Evolutionary conservation across 179 eudicot species (phyloP).

Genomic region (Silene coronaria): DNA sequence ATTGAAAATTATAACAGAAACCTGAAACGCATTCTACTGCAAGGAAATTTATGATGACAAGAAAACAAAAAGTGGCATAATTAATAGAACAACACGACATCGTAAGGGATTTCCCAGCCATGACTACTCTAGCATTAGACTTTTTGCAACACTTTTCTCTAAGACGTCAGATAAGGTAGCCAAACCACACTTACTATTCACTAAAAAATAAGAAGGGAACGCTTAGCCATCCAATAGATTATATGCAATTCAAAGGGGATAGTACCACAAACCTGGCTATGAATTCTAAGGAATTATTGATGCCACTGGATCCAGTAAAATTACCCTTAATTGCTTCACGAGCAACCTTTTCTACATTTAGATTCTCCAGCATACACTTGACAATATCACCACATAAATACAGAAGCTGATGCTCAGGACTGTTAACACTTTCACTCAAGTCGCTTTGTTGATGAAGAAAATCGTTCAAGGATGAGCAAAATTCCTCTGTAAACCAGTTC

Average conservation of each 20-base stretch:
- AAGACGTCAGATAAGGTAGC: not conserved
- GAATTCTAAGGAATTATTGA: slow-evolving; percentile 38
- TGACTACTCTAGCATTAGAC: too few species aligned
- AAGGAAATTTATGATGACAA: not conserved
- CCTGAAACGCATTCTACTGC: not conserved
- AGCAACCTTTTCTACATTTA: slow-evolving; percentile 26
- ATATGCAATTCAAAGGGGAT: not conserved
- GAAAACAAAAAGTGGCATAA: not conserved
- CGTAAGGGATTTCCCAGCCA: too few species aligned
- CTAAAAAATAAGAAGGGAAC: not conserved
- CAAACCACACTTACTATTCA: not conserved
- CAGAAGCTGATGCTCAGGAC: slow-evolving; percentile 22
- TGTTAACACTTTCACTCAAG: slow-evolving; percentile 20
- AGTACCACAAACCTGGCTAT: slow-evolving; percentile 44
- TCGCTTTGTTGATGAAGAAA: slow-evolving; percentile 34
- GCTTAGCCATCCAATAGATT: not conserved
- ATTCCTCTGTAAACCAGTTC: slow-evolving; percentile 47
- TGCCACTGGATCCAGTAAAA: slow-evolving; percentile 32
- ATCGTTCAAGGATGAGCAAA: slow-evolving; percentile 38
- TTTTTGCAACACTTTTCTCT: too few species aligned
- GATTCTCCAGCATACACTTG: slow-evolving; percentile 47
- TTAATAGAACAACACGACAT: not conserved
- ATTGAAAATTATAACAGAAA: not conserved
- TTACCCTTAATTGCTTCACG: slow-evolving; percentile 34
- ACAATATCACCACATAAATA: slow-evolving; percentile 41